Percentiles rank a stretch among this genome's conserved stretches.
phyloP scores from a whole-genome alignment of 371 early-diverging fungal genomes.

The Mucor racemosus region DNA sequence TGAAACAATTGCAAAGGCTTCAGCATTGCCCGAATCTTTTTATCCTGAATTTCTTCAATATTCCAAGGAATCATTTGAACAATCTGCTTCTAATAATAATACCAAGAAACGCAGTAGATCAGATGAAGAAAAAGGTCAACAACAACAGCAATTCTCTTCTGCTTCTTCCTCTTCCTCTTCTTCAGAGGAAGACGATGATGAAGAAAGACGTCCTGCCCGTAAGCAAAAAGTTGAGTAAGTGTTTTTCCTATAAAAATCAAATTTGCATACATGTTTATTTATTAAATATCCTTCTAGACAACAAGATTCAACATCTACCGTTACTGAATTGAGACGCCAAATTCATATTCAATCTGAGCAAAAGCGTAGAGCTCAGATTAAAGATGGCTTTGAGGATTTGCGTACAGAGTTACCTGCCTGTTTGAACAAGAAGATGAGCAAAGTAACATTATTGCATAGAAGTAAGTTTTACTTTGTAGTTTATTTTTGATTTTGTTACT shows the following conservation, averaged over 20 bases:
- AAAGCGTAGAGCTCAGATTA: slow-evolving; percentile 54
- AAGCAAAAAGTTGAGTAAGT: slow-evolving; percentile 31
- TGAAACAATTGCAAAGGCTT: slow-evolving; percentile 43
- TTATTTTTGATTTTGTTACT: slow-evolving; percentile 3
- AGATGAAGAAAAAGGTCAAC: slow-evolving; percentile 9
- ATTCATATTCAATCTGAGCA: slow-evolving; percentile 58
- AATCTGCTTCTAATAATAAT: slow-evolving; percentile 33
- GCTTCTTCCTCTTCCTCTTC: slow-evolving; percentile 16
- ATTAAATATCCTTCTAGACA: background rate
- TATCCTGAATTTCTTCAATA: slow-evolving; percentile 45
- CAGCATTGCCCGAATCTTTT: slow-evolving; percentile 42
- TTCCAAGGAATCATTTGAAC: slow-evolving; percentile 41
- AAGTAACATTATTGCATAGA: slow-evolving; percentile 41
- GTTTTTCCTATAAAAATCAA: no score
- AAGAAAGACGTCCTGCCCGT: slow-evolving; percentile 17
- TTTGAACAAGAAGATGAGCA: slow-evolving; percentile 46
- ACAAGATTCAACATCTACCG: slow-evolving; percentile 11
- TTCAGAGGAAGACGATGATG: background rate
- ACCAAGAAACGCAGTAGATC: slow-evolving; percentile 34
- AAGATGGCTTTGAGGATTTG: slow-evolving; percentile 45
- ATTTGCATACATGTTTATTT: no score
- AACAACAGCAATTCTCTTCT: slow-evolving; percentile 9
- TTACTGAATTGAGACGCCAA: slow-evolving; percentile 43
- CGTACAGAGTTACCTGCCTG: slow-evolving; percentile 39
- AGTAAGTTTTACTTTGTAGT: slow-evolving; percentile 27